Evolutionary conservation across 768 basidiomycete species (phyloP), one percentile per base, ranked within the genome.

Genomic region (Leccinum incarnatum): DNA sequence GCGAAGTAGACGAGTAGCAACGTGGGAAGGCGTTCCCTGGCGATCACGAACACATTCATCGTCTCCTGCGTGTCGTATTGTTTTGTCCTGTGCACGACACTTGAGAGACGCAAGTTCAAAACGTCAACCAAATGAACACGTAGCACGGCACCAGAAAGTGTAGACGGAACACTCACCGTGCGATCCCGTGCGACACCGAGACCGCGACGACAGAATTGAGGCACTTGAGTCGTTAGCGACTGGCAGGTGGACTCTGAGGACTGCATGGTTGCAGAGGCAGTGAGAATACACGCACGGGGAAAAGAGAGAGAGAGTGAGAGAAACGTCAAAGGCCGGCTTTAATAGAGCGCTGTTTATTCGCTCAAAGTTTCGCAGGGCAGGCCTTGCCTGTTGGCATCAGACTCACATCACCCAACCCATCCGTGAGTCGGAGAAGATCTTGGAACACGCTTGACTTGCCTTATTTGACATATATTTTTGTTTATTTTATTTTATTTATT

Each of bases 111-210:
- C 40, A n/a, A 47, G 53, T 27, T 56, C 64, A 37, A 32, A 23
- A 47, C 40, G 40, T 57, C 29, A 6, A 57, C 57, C 34, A 52
- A 51, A 19, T 12, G 42, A 49, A n/a, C 7, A 19, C 6, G 14
- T 19, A 14, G 14, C 29, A 59, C 23, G 12, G 5, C 25, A 14
- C n/a, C 21, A 27, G 19, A 19, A 37, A 42, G 19, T 11, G 49
- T 8, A 17, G 37, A 37, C 40, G 19, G 55, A 3, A 36, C 36
- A 61, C 67, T 60, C 51, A 69, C 68, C n/a, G 9, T 19, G 19
- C 27, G 42, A 50, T 57, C 59, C 29, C 23, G 64, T 37, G 5
- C n/a, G 53, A 23, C 23, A 25, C 32, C 9, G 6, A 7, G 42
- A 12, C 30, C 17, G 1, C 48, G 17, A 45, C 42, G 42, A 45